Conservation (phyloP, 2,329 filamentous ascomycete species). For the Bipolaris gigantea region DNA sequence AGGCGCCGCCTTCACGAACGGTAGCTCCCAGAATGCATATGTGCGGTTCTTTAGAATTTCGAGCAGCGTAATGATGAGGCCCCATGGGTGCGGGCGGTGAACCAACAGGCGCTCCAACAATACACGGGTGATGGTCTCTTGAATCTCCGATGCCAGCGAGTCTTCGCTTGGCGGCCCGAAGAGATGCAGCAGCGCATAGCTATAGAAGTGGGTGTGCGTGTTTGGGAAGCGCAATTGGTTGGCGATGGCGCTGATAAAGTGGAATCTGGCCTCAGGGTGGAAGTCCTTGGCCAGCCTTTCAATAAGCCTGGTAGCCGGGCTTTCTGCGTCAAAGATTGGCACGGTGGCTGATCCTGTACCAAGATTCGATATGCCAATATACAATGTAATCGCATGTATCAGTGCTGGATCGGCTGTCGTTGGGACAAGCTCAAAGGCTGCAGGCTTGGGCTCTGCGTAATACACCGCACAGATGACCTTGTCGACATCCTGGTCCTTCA, state of each 20-base stretch:
- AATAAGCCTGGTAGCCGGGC: constrained; percentile 71
- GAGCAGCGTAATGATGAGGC: constrained; percentile 81
- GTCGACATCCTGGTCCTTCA: constrained; percentile 72
- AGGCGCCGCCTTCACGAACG: constrained; percentile 86
- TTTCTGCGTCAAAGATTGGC: constrained; percentile 65
- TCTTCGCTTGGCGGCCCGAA: constrained; percentile 66
- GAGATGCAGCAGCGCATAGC: constrained; percentile 77
- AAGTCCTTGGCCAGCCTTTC: constrained; percentile 76
- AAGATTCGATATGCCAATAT: constrained; percentile 75
- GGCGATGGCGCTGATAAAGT: constrained; percentile 78
- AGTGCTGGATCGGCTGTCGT: constrained; percentile 70
- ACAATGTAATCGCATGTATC: constrained; percentile 80
- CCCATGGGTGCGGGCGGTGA: constrained; percentile 94
- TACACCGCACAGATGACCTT: constrained; percentile 75
- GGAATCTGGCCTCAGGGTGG: constrained; percentile 77
- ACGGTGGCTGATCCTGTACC: constrained; percentile 60
- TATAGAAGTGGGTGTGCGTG: constrained; percentile 90
- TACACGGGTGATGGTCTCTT: constrained; percentile 87
- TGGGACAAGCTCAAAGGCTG: constrained; percentile 66
- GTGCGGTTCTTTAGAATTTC: constrained; percentile 90
- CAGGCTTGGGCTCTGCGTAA: constrained; percentile 59
- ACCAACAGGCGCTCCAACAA: constrained; percentile 85
- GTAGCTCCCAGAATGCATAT: constrained; percentile 89
- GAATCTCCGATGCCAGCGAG: constrained; percentile 71
- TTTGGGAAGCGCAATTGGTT: constrained; percentile 93